Conservation (phyloP, 495 filamentous ascomycete genomes). For the Penicillium desertorum region DNA sequence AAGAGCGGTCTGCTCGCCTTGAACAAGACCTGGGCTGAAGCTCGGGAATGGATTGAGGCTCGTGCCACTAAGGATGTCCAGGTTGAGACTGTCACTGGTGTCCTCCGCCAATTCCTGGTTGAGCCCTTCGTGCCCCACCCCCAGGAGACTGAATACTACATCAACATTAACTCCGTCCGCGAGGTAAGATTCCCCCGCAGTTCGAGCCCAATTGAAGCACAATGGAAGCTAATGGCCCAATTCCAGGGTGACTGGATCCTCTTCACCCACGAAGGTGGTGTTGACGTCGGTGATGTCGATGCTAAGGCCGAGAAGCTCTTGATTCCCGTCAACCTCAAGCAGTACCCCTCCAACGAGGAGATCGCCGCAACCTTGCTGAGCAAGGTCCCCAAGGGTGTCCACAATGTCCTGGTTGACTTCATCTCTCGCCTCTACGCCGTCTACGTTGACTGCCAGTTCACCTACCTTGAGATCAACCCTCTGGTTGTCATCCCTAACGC, state of each 20-base stretch:
- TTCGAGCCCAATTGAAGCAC: background rate
- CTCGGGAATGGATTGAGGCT: slow-evolving; percentile 87
- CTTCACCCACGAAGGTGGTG: slow-evolving; percentile 98
- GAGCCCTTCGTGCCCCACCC: slow-evolving; percentile 98
- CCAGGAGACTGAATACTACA: slow-evolving; percentile 93
- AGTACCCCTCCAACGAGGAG: slow-evolving; percentile 95
- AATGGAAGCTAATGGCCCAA: slow-evolving; percentile 16
- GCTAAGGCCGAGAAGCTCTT: slow-evolving; percentile 98
- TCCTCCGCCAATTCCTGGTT: slow-evolving; percentile 91
- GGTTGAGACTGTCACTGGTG: slow-evolving; percentile 88
- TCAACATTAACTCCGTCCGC: slow-evolving; percentile 92
- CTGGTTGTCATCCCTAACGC: slow-evolving; percentile 96
- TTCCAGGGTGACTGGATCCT: slow-evolving; percentile 96
- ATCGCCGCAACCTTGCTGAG: slow-evolving; percentile 80
- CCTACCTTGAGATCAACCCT: slow-evolving; percentile 99
- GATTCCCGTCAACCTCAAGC: slow-evolving; percentile 88
- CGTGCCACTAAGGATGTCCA: slow-evolving; percentile 86
- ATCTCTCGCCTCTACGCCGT: slow-evolving; percentile 92
- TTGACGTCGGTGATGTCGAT: slow-evolving; percentile 99
- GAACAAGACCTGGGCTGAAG: slow-evolving; percentile 96
- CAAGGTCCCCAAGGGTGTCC: slow-evolving; percentile 91
- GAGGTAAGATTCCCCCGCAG: slow-evolving; percentile 60
- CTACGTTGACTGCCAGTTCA: slow-evolving; percentile 99
- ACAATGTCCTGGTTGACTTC: slow-evolving; percentile 99
- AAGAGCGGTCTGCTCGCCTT: slow-evolving; percentile 96